phyloP scores from a whole-genome alignment of 345 rosid species.

The Euphorbia pulcherrima region DNA sequence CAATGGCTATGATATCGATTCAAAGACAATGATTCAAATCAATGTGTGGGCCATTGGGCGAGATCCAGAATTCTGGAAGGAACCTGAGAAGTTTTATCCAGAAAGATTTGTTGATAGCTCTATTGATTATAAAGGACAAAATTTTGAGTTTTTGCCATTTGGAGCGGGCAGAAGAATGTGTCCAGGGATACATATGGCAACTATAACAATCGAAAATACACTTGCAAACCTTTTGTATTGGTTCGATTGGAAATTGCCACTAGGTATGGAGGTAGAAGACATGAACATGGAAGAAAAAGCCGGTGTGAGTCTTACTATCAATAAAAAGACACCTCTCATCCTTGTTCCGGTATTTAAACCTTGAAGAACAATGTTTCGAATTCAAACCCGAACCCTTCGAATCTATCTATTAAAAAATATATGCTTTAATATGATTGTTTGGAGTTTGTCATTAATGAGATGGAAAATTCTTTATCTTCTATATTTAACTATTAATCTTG shows the following conservation, averaged over 20 bases:
- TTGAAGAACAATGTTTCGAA: too few relatives aligned
- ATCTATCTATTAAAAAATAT: too few relatives aligned
- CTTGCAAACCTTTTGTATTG: conserved; percentile 39
- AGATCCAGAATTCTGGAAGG: conserved; percentile 40
- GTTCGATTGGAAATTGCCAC: conserved; percentile 40
- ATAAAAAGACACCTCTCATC: conserved; percentile 24
- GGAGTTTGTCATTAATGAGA: too few relatives aligned
- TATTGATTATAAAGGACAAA: conserved; percentile 42
- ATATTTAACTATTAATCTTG: too few relatives aligned
- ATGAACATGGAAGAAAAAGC: conserved; percentile 35
- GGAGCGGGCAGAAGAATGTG: conserved; percentile 57
- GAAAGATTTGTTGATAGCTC: conserved; percentile 40
- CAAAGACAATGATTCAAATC: conserved; percentile 35
- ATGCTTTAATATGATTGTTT: too few relatives aligned
- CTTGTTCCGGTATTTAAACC: conserved; percentile 40
- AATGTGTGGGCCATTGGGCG: conserved; percentile 48
- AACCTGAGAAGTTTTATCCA: conserved; percentile 37
- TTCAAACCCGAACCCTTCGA: too few relatives aligned
- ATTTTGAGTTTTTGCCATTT: conserved; percentile 46
- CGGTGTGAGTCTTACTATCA: conserved; percentile 19
- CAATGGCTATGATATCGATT: conserved; percentile 27
- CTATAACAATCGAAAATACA: conserved; percentile 26
- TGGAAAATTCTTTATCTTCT: too few relatives aligned
- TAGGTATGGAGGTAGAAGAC: conserved; percentile 28
- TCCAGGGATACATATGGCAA: conserved; percentile 40